Conservation (phyloP, 805 yeast species). For the Torulaspora microellipsoides region DNA sequence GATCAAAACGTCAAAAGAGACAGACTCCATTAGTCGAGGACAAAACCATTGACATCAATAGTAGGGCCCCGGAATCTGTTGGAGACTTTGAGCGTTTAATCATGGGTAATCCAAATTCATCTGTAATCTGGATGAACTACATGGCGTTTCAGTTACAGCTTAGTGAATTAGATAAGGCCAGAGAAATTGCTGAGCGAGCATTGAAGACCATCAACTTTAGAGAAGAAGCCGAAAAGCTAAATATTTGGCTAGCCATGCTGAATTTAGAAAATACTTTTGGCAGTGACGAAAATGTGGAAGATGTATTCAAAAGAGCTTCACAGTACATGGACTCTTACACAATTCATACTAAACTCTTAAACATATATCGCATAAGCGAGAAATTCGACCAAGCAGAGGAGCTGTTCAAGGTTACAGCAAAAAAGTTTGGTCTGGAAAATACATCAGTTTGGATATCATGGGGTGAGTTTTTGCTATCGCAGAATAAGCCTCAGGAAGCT, state of each 20-base stretch:
- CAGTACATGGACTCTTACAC: conserved; percentile 86
- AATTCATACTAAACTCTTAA: conserved; percentile 75
- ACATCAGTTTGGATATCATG: conserved; percentile 76
- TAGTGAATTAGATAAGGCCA: conserved; percentile 90
- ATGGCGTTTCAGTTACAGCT: conserved; percentile 97
- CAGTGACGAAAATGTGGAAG: conserved; percentile 72
- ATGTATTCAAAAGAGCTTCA: conserved; percentile 74
- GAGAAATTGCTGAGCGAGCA: conserved; percentile 91
- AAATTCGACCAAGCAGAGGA: conserved; percentile 66
- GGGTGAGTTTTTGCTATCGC: conserved; percentile 69
- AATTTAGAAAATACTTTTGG: conserved; percentile 96
- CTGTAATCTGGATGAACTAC: conserved; percentile 94
- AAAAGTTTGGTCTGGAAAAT: conserved; percentile 70
- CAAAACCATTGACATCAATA: conserved; percentile 74
- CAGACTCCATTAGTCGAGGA: conserved; percentile 54
- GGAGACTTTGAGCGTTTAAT: conserved; percentile 88
- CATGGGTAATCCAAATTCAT: conserved; percentile 89
- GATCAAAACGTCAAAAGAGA: conserved; percentile 46
- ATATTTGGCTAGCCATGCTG: conserved; percentile 92
- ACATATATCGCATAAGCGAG: conserved; percentile 70
- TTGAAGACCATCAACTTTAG: conserved; percentile 83
- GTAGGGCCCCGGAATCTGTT: conserved; percentile 87
- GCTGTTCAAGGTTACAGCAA: conserved; percentile 60
- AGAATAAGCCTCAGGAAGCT: conserved; percentile 51
- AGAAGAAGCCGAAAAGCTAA: conserved; percentile 88